Conservation (phyloP, 2,329 filamentous ascomycete species). For the Sporothrix variecibatus region DNA sequence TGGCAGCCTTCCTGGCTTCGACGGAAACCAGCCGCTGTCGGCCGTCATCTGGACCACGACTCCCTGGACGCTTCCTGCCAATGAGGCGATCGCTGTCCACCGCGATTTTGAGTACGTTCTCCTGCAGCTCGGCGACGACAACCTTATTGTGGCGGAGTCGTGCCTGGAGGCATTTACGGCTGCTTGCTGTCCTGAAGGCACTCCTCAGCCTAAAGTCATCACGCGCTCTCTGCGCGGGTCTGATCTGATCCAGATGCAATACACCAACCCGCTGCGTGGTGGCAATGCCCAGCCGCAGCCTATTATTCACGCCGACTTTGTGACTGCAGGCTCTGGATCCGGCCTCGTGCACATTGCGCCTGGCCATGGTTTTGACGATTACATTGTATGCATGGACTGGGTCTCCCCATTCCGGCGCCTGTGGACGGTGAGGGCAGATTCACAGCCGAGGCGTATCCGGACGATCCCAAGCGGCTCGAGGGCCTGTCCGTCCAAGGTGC, state of each 20-base stretch:
- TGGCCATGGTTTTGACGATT: constrained; percentile 96
- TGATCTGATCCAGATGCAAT: constrained; percentile 65
- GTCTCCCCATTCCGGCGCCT: constrained; percentile 76
- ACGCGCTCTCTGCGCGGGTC: constrained; percentile 69
- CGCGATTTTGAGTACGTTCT: constrained; percentile 72
- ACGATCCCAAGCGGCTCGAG: constrained; percentile 63
- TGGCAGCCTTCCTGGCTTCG: neutral
- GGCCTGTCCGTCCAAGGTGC: constrained; percentile 63
- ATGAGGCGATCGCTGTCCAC: constrained; percentile 83
- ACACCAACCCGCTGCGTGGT: constrained; percentile 70
- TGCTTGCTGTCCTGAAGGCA: constrained; percentile 51
- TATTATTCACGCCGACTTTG: constrained; percentile 83
- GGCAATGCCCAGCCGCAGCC: constrained; percentile 59
- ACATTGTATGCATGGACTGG: constrained; percentile 73
- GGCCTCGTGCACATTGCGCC: constrained; percentile 94
- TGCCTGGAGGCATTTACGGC: constrained; percentile 63
- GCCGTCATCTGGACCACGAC: constrained; percentile 99
- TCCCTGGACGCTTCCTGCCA: constrained; percentile 94
- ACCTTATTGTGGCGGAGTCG: constrained; percentile 70
- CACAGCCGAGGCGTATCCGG: constrained; percentile 75
- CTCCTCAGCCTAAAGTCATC: constrained; percentile 68
- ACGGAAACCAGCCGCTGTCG: constrained; percentile 53
- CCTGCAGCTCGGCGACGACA: constrained; percentile 57
- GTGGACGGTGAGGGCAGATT: constrained; percentile 81
- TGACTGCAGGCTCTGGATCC: constrained; percentile 85